Evolutionary conservation across 2,329 filamentous ascomycete species (phyloP), one percentile per base, ranked within the genome.

Genomic region (Sarocladium oryzae): DNA sequence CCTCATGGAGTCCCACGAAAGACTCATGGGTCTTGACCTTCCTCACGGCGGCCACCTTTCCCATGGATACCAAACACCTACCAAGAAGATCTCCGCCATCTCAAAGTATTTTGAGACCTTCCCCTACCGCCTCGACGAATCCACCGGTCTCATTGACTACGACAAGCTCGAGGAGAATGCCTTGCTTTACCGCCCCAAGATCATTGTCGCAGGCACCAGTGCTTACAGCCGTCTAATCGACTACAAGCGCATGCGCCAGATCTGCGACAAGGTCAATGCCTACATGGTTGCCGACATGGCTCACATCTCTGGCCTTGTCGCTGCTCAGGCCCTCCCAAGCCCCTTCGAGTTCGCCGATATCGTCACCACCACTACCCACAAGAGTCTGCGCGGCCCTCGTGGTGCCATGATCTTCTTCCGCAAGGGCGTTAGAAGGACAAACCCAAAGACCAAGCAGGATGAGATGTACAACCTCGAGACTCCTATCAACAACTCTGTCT

Each of bases 81-180:
- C 85, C 50, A 89, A 86, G 70, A 92, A 91, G 80, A 97, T 99
- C 67, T 97, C 92, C n/a, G 90, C 91, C 62, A 85, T 99, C 58
- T 97, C 92, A 53, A 97, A 95, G 67, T 99, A 99, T 75, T 99
- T 99, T 68, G 93, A 99, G 75, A 99, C 93, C 32, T 76, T 99
- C 56, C 93, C 93, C 4, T 99, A 99, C 77, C 85, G 89, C 54
- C 80, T 97, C 51, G 83, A 96, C 73, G 88, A 95, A 65, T 78
- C 84, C 56, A 97, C 92, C 5, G 93, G 93, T 54, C 77, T 92
- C 60, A 99, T 99, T 64, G 91, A 99, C 75, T 99, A 99, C 70
- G 85, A 89, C 64, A 86, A 86, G 66, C 80, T 99, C 51, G 91
- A 95, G 70, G 84, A 95, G 67, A 78, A 90, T 55, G 92, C 93